Evolutionary conservation across 1,139 yeast species (phyloP).

Genomic region (Pichia sp.): DNA sequence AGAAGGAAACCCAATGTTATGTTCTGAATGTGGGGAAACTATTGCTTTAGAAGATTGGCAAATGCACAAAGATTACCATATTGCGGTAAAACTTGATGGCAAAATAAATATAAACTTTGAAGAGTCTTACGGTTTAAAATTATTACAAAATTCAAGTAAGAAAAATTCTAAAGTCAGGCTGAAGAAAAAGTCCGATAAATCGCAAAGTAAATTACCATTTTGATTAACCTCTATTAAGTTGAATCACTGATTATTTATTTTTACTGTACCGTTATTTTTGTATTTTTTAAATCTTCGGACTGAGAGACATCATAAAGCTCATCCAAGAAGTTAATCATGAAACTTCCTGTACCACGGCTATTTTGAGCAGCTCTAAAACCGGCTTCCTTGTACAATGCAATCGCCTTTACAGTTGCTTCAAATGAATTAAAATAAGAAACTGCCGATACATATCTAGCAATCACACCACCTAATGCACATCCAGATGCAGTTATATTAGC

Average conservation of each 20-base stretch:
- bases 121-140: slow-evolving; percentile 14
- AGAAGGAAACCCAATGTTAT: slow-evolving; percentile 1
- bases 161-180: not conserved
- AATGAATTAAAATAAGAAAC: slow-evolving; percentile 34
- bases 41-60: slow-evolving; percentile 17
- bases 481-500: slow-evolving; percentile 84
- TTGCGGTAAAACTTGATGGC: slow-evolving; percentile 28
- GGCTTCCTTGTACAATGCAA: slow-evolving; percentile 56
- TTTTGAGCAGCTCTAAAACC: slow-evolving; percentile 46
- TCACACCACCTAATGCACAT: slow-evolving; percentile 72
- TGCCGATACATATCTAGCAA: slow-evolving; percentile 56
- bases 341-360: slow-evolving; percentile 25
- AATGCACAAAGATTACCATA: slow-evolving; percentile 32
- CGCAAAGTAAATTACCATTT: slow-evolving; percentile 12
- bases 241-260: not conserved
- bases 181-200: not conserved
- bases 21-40: slow-evolving; percentile 22
- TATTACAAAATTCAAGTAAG: slow-evolving; percentile 7
- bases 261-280: not conserved
- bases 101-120: slow-evolving; percentile 16
- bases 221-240: not conserved
- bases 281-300: not conserved
- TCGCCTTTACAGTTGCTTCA: slow-evolving; percentile 53
- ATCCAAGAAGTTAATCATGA: slow-evolving; percentile 21
- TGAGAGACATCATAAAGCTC: slow-evolving; percentile 5